These are phyloP conservation scores for Hygrocybe punicea DNA, from an alignment of 768 basidiomycete species.

Conservation along the genomic window DNA sequence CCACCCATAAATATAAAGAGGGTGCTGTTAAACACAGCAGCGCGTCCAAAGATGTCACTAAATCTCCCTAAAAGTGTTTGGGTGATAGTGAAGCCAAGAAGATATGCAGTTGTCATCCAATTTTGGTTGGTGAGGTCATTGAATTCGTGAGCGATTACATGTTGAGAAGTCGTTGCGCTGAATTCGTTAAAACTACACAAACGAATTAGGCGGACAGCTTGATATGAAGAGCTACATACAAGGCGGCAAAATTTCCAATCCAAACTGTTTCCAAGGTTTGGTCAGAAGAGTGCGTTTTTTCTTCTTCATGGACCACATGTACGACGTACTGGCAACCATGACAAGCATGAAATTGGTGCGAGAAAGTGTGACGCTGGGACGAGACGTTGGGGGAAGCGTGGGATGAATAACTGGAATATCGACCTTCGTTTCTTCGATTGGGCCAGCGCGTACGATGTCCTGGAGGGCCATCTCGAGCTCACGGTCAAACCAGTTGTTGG, in stretches of 20 bases:
- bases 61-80: background rate
- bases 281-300: no score
- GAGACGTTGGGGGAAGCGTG: no score
- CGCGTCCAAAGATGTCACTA: background rate
- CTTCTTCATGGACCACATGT: no score
- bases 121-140: background rate
- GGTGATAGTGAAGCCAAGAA: background rate
- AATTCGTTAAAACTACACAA: background rate
- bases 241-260: background rate
- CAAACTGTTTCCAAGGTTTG: no score
- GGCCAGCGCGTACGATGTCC: no score
- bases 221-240: background rate
- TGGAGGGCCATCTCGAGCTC: no score
- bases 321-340: no score
- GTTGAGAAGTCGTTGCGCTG: background rate
- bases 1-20: background rate
- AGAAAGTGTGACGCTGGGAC: no score
- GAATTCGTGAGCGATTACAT: background rate
- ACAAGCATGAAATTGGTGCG: no score
- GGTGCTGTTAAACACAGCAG: background rate
- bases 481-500: no score
- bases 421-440: no score
- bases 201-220: background rate
- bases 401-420: no score
- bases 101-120: background rate